Evolutionary conservation across 352 stramenopile species (phyloP).

Genomic region (Phytophthora kernoviae): DNA sequence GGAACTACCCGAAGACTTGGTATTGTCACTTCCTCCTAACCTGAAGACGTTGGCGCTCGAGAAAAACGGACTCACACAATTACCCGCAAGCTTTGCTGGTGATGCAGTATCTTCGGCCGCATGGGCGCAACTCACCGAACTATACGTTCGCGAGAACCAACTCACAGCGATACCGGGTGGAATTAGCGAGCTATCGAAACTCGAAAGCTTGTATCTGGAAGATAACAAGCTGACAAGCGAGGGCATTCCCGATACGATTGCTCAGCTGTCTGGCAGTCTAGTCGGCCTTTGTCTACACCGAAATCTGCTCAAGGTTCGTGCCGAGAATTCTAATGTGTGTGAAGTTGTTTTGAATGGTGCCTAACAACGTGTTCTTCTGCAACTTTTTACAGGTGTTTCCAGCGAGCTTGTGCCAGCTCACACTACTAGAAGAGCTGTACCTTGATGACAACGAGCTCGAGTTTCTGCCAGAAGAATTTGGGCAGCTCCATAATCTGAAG

Average conservation of each 20-base stretch:
- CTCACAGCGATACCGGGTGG: constrained; percentile 52
- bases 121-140: constrained; percentile 65
- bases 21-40: constrained; percentile 53
- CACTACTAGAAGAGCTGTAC: constrained; percentile 84
- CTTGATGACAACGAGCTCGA: constrained; percentile 80
- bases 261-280: constrained; percentile 45
- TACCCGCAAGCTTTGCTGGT: constrained; percentile 57
- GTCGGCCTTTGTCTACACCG: constrained; percentile 81
- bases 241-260: constrained; percentile 62
- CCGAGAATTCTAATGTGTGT: neutral
- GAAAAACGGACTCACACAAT: constrained; percentile 65
- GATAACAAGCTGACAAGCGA: constrained; percentile 77
- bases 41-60: constrained; percentile 82
- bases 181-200: constrained; percentile 57
- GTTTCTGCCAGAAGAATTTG: constrained; percentile 72
- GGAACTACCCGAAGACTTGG: constrained; percentile 62
- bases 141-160: constrained; percentile 86
- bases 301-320: constrained; percentile 69
- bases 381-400: constrained; percentile 51
- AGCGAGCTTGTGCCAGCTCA: constrained; percentile 61
- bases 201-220: constrained; percentile 88
- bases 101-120: constrained; percentile 25
- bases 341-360: neutral
- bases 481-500: constrained; percentile 69
- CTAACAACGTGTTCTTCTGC: constrained; percentile 9